phyloP scores from a whole-genome alignment of 345 rosid species.

The Brassica incana region DNA sequence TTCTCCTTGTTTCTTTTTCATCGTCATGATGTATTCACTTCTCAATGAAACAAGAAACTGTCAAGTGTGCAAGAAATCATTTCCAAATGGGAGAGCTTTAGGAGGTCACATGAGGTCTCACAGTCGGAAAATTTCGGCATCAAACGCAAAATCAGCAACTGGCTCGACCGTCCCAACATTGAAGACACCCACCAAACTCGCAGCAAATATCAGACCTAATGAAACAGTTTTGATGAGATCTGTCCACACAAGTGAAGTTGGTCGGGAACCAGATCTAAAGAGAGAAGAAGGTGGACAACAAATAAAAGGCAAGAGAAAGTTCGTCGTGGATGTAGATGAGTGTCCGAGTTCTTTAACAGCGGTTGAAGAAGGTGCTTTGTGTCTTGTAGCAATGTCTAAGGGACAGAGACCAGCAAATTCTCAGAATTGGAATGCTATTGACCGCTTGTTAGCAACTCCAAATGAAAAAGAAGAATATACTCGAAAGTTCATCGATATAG shows the following conservation, averaged over 20 bases:
- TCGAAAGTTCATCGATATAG: neutral
- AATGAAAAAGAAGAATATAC: conserved; percentile 15
- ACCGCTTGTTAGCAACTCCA: neutral
- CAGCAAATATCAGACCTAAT: neutral
- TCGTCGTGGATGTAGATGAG: neutral
- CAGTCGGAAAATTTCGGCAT: neutral
- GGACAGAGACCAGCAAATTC: neutral
- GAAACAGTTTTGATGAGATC: conserved; percentile 24
- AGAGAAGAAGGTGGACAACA: conserved; percentile 11
- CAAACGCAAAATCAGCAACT: neutral
- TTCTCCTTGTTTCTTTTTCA: neutral
- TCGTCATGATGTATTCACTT: conserved; percentile 22
- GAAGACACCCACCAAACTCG: neutral
- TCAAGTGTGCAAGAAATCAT: conserved; percentile 15
- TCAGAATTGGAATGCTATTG: neutral
- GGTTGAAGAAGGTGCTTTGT: neutral
- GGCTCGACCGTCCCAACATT: conserved; percentile 1
- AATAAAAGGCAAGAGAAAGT: neutral
- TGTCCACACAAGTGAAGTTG: neutral
- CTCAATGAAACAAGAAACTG: conserved; percentile 19
- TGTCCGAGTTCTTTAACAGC: neutral
- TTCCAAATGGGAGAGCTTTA: conserved; percentile 24
- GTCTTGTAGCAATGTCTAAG: conserved; percentile 19
- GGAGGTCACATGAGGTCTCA: conserved; percentile 39
- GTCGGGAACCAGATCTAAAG: conserved; percentile 9